Conservation (phyloP, 139 green algal genomes). For the Limnomonas spitsbergensis region DNA sequence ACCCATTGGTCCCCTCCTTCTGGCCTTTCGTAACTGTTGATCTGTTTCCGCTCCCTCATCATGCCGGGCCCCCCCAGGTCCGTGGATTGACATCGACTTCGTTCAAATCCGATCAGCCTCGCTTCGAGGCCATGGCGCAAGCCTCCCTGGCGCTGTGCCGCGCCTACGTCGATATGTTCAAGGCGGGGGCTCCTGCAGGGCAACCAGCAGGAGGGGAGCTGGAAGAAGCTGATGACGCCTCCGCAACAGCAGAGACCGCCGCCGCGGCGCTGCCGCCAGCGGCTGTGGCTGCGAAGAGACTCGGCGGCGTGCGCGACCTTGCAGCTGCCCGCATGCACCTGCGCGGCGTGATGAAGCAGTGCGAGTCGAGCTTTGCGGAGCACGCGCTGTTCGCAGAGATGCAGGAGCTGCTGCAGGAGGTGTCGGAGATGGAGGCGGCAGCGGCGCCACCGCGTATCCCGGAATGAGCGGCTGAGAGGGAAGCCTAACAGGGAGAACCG, state of each 20-base stretch:
- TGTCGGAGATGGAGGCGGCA: neutral
- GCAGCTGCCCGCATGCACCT: conserved; percentile 71
- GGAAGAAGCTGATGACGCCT: neutral
- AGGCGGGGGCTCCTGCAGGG: neutral
- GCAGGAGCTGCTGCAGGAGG: conserved; percentile 10
- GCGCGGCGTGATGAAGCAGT: conserved; percentile 61
- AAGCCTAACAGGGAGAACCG: too few relatives aligned
- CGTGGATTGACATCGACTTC: neutral
- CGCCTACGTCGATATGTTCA: conserved; percentile 7
- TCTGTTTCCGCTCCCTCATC: too few relatives aligned
- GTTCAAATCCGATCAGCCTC: conserved; percentile 18
- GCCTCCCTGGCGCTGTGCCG: conserved; percentile 17
- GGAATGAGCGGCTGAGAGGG: too few relatives aligned
- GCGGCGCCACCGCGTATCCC: neutral
- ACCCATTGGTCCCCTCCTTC: too few relatives aligned
- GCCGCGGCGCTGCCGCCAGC: neutral
- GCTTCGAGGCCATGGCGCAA: conserved; percentile 22
- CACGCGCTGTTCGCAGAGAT: conserved; percentile 8
- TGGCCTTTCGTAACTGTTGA: too few relatives aligned
- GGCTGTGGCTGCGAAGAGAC: neutral
- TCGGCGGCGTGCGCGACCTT: conserved; percentile 44
- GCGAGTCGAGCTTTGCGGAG: conserved; percentile 47
- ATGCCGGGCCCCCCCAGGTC: conserved; percentile 14
- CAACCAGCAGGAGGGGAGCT: neutral
- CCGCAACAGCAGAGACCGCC: neutral